These are phyloP conservation scores for Candida sphagnicola DNA, from an alignment of 805 yeast species.

Conservation along the genomic window DNA sequence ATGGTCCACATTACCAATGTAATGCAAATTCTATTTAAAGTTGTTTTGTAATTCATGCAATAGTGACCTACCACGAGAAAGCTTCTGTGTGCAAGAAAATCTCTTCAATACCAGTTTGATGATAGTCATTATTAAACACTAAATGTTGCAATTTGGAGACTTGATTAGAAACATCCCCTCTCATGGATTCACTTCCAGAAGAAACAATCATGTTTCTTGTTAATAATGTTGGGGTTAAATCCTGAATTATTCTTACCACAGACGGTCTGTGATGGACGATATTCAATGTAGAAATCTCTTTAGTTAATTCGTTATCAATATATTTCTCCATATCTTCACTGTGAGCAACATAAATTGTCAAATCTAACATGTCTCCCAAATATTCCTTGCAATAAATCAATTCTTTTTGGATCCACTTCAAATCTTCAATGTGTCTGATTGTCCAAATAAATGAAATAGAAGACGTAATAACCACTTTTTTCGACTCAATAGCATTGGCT, in stretches of 20 bases:
- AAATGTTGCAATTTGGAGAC: slow-evolving; percentile 38
- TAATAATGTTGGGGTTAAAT: slow-evolving; percentile 11
- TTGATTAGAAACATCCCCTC: slow-evolving; percentile 31
- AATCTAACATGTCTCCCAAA: slow-evolving; percentile 22
- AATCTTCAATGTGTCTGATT: slow-evolving; percentile 25
- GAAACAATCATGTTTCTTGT: slow-evolving; percentile 39
- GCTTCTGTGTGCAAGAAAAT: slow-evolving; percentile 49
- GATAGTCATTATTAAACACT: slow-evolving; percentile 25
- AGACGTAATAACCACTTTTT: slow-evolving; percentile 12
- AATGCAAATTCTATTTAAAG: no score
- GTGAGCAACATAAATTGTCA: slow-evolving; percentile 21
- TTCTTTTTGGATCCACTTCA: slow-evolving; percentile 41
- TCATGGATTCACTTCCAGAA: slow-evolving; percentile 45
- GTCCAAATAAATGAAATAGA: slow-evolving; percentile 44
- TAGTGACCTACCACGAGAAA: slow-evolving; percentile 40
- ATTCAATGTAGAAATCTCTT: slow-evolving; percentile 5
- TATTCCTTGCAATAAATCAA: slow-evolving; percentile 21
- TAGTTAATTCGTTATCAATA: not conserved
- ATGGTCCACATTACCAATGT: no score
- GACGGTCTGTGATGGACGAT: slow-evolving; percentile 19
- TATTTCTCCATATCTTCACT: not conserved
- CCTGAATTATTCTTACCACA: slow-evolving; percentile 13
- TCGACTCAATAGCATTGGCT: slow-evolving; percentile 14
- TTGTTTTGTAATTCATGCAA: no score
- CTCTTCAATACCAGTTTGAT: slow-evolving; percentile 31